A percentile compares a stretch with the other conserved stretches of the same genome.
These are phyloP conservation scores for Dryas drummondii DNA, from an alignment of 306 rosid species.

Conservation along the genomic window DNA sequence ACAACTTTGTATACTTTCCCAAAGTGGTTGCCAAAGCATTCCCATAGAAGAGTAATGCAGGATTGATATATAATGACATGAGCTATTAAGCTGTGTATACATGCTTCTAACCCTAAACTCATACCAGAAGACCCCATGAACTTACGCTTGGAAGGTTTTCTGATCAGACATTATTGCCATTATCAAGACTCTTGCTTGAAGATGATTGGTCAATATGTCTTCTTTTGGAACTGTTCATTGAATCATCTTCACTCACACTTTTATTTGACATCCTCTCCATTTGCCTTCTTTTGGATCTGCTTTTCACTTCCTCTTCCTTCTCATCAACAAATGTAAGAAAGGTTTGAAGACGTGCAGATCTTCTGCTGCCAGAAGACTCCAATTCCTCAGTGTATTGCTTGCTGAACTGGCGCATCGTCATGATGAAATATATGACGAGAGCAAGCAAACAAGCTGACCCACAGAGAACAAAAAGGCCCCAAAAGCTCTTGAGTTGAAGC, in stretches of 20 bases:
- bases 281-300: constrained; percentile 55
- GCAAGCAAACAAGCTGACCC: constrained; percentile 72
- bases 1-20: not conserved
- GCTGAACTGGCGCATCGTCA: constrained; percentile 54
- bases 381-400: constrained; percentile 38
- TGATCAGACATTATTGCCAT: constrained; percentile 4
- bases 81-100: not conserved
- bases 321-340: constrained; percentile 73
- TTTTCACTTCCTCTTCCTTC: constrained; percentile 55
- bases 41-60: constrained; percentile 1
- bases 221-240: constrained; percentile 30
- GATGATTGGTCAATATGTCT: constrained; percentile 16
- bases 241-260: constrained; percentile 36
- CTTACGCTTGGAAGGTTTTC: constrained; percentile 1
- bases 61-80: not conserved
- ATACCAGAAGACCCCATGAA: not conserved
- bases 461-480: constrained; percentile 76
- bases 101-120: not conserved
- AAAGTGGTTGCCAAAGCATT: not conserved
- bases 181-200: not conserved
- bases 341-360: constrained; percentile 43
- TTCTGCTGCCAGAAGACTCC: constrained; percentile 24
- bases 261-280: constrained; percentile 54
- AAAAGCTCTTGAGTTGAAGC: constrained; percentile 71
- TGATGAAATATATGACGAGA: constrained; percentile 46